Evolutionary conservation across 306 rosid species (phyloP).

Genomic region (Acacia melanoxylon): DNA sequence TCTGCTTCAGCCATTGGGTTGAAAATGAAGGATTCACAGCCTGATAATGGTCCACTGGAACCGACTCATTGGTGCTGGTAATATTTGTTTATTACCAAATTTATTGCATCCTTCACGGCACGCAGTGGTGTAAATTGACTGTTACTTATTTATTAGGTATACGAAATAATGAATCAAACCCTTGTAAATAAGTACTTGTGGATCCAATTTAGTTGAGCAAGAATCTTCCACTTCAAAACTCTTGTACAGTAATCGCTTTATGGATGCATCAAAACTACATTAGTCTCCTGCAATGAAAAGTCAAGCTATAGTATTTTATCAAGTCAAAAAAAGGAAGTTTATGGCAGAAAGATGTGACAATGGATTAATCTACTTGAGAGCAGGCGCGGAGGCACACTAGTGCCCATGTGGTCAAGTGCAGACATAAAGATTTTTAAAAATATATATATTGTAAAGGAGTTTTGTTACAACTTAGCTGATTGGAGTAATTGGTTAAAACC

Average conservation of each 20-base stretch:
- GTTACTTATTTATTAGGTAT: not conserved
- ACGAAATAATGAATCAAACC: too few relatives aligned
- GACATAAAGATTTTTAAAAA: too few relatives aligned
- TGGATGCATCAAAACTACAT: not conserved
- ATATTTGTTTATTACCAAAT: not conserved
- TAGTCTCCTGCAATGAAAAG: not conserved
- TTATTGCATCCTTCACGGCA: conserved; percentile 14
- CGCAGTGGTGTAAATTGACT: conserved; percentile 14
- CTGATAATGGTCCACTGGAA: conserved; percentile 21
- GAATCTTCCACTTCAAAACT: not conserved
- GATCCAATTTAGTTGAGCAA: not conserved
- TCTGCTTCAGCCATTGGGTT: conserved; percentile 33
- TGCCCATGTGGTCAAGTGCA: too few relatives aligned
- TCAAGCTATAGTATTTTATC: not conserved
- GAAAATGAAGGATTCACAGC: not conserved
- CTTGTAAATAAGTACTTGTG: too few relatives aligned
- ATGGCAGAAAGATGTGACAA: too few relatives aligned
- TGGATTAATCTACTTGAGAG: too few relatives aligned
- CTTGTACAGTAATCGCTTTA: not conserved
- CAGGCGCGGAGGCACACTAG: too few relatives aligned
- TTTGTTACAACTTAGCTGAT: too few relatives aligned
- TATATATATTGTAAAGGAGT: too few relatives aligned
- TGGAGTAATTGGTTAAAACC: too few relatives aligned
- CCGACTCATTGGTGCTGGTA: conserved; percentile 29
- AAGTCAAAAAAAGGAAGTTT: too few relatives aligned